These are phyloP conservation scores for Arctium lappa DNA, from an alignment of 129 eudicot species.

Conservation along the genomic window DNA sequence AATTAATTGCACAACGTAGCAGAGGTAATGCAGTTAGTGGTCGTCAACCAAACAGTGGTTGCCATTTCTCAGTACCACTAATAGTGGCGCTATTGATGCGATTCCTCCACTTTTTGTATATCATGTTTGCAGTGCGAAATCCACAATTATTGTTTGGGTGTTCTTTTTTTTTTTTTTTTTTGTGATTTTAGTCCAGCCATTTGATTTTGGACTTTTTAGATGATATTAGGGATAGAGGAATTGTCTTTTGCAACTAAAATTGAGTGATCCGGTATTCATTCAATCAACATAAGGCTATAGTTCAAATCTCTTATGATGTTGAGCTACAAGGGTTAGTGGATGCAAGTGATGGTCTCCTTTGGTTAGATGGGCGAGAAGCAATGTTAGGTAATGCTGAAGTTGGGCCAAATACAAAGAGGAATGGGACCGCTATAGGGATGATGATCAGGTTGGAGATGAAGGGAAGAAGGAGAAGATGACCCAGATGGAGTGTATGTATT, in stretches of 20 bases:
- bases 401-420: not conserved
- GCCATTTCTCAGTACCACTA: not conserved
- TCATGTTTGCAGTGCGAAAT: not conserved
- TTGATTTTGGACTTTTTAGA: not conserved
- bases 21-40: not conserved
- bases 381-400: not conserved
- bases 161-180: too few species aligned
- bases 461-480: not conserved
- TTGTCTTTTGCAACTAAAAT: not conserved
- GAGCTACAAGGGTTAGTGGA: not conserved
- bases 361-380: not conserved
- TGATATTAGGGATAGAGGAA: not conserved
- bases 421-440: not conserved
- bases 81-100: not conserved
- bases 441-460: not conserved
- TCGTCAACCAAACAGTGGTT: not conserved
- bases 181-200: not conserved
- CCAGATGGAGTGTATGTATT: too few species aligned
- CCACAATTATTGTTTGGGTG: not conserved
- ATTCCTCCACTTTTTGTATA: not conserved
- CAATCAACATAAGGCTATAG: not conserved
- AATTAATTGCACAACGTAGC: not conserved
- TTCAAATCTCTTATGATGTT: not conserved
- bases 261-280: not conserved
- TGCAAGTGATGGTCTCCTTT: not conserved